Evolutionary conservation across 208 protist genomes (phyloP).

Genomic region (Porcisia deanei): DNA sequence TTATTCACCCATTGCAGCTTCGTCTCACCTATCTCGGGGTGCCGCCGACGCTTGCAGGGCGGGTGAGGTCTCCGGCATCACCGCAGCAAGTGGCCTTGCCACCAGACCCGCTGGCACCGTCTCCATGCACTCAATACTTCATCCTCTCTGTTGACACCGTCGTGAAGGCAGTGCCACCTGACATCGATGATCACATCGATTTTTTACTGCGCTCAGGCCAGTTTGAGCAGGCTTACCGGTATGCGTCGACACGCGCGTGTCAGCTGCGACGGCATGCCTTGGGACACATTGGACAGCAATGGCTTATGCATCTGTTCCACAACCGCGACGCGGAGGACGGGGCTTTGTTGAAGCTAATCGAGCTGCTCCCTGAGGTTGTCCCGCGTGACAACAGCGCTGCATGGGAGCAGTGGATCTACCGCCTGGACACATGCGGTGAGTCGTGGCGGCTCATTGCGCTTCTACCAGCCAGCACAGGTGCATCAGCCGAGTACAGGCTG

Average conservation of each 20-base stretch:
- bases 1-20: constrained; percentile 70
- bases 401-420: constrained; percentile 78
- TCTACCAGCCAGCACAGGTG: constrained; percentile 35
- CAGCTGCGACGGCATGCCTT: constrained; percentile 34
- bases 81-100: neutral
- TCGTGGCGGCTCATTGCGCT: constrained; percentile 55
- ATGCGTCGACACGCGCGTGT: constrained; percentile 19
- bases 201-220: constrained; percentile 44
- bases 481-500: constrained; percentile 21
- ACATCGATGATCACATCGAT: constrained; percentile 70
- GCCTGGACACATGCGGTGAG: constrained; percentile 56
- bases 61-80: neutral
- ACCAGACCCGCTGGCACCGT: constrained; percentile 10
- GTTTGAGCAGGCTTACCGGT: constrained; percentile 53
- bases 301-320: constrained; percentile 35
- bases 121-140: constrained; percentile 42
- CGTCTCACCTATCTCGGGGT: constrained; percentile 36
- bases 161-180: constrained; percentile 46
- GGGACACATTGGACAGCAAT: constrained; percentile 26
- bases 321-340: constrained; percentile 1
- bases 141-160: constrained; percentile 56
- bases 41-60: neutral
- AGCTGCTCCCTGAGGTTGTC: constrained; percentile 33
- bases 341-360: constrained; percentile 25
- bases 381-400: constrained; percentile 24